phyloP scores from a whole-genome alignment of 2,329 filamentous ascomycete genomes.

The Cyanodermella asteris region DNA sequence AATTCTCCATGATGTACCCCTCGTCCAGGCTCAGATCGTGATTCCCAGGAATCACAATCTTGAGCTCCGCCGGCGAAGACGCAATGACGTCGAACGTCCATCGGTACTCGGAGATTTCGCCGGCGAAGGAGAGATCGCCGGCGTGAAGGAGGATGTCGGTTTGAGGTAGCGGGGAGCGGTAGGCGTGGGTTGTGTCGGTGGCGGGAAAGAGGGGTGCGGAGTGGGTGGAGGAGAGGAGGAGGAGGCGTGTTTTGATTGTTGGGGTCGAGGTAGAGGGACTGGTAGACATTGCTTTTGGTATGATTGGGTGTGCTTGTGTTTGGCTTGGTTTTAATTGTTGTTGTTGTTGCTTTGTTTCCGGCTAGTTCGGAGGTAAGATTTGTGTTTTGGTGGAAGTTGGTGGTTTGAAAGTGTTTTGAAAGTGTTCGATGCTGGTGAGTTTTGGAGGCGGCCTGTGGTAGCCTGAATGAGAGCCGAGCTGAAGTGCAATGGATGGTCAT shows the following conservation, averaged over 20 bases:
- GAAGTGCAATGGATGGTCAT: no score
- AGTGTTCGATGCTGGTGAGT: no score
- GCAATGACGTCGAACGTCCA: constrained; percentile 25
- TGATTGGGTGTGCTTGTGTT: no score
- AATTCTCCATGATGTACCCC: constrained; percentile 20
- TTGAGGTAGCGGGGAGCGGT: constrained; percentile 23
- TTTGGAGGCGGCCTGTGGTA: no score
- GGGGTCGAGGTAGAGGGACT: constrained; percentile 5
- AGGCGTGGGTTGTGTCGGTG: constrained; percentile 10
- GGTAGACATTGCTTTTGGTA: no score
- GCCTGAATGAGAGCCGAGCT: no score
- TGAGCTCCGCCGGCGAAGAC: constrained; percentile 29
- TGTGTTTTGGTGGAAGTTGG: no score
- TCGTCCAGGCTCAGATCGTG: constrained; percentile 38
- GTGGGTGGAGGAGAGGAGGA: constrained; percentile 23
- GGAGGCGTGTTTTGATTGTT: constrained; percentile 18
- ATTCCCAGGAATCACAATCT: constrained; percentile 41
- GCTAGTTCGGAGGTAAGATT: no score
- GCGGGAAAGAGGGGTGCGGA: constrained; percentile 11
- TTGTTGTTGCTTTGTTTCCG: no score
- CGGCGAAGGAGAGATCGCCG: constrained; percentile 35
- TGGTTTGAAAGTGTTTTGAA: no score
- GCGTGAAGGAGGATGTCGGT: constrained; percentile 35
- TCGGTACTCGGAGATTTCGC: constrained; percentile 25
- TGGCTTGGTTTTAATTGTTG: no score